Evolutionary conservation across 257 asterid species (phyloP).

Genomic region (Rehmannia glutinosa): DNA sequence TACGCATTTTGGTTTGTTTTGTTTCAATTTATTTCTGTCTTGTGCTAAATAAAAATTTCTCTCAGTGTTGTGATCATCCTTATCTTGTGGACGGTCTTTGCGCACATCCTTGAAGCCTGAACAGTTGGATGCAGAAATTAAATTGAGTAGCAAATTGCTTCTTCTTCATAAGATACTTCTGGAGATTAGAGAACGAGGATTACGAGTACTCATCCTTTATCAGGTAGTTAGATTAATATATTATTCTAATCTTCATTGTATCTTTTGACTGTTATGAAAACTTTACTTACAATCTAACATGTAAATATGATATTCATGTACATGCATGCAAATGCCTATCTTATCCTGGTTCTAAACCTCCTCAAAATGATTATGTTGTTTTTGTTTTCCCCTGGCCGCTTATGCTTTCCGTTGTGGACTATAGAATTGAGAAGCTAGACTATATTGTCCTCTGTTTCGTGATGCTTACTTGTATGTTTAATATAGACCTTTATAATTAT

Average conservation of each 20-base stretch:
- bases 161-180: slow-evolving; percentile 51
- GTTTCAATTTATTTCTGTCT: slow-evolving; percentile 11
- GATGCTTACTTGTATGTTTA: neutral
- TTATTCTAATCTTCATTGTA: neutral
- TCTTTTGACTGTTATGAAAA: neutral
- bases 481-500: slow-evolving; percentile 2
- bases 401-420: too few relatives aligned
- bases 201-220: slow-evolving; percentile 56
- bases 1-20: slow-evolving; percentile 1
- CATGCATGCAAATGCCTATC: neutral
- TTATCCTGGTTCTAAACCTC: slow-evolving; percentile 4
- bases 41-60: slow-evolving; percentile 1
- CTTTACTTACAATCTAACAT: neutral
- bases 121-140: slow-evolving; percentile 47
- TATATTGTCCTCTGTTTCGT: neutral
- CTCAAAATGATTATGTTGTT: too few relatives aligned
- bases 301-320: neutral
- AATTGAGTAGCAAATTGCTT: slow-evolving; percentile 52
- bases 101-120: slow-evolving; percentile 31
- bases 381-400: too few relatives aligned
- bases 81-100: slow-evolving; percentile 49
- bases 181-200: slow-evolving; percentile 45
- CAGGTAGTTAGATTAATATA: slow-evolving; percentile 33
- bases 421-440: too few relatives aligned
- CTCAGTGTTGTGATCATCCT: slow-evolving; percentile 77